phyloP scores from a whole-genome alignment of 2,329 filamentous ascomycete genomes.

The Truncatella angustata region DNA sequence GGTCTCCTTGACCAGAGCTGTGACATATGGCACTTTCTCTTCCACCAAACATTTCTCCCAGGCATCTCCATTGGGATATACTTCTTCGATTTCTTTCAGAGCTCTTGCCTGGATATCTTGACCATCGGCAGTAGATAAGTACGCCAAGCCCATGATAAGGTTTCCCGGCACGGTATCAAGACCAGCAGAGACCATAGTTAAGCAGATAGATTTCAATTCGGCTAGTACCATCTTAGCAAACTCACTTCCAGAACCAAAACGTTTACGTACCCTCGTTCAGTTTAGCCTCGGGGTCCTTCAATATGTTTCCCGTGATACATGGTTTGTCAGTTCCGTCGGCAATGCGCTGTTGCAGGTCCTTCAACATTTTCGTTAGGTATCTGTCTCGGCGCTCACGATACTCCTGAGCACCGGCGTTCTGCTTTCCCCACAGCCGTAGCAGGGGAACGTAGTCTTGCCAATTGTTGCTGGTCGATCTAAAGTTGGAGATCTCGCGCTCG shows the following conservation, averaged over 20 bases:
- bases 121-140: conserved; percentile 41
- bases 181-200: conserved; percentile 68
- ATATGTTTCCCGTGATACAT: conserved; percentile 67
- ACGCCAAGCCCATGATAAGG: conserved; percentile 6
- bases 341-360: conserved; percentile 59
- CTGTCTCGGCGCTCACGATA: conserved; percentile 59
- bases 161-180: conserved; percentile 54
- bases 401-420: conserved; percentile 56
- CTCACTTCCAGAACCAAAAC: too few relatives aligned
- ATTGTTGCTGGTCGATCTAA: conserved; percentile 59
- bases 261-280: conserved; percentile 45
- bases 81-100: conserved; percentile 51
- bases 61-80: conserved; percentile 38
- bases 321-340: conserved; percentile 58
- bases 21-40: conserved; percentile 61
- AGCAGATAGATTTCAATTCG: conserved; percentile 62
- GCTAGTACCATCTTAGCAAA: too few relatives aligned
- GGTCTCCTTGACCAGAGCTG: conserved; percentile 75
- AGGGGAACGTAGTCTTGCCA: conserved; percentile 62
- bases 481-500: conserved; percentile 58
- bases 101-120: conserved; percentile 64
- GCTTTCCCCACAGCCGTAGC: conserved; percentile 57
- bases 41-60: conserved; percentile 6
- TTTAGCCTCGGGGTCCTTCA: conserved; percentile 61
- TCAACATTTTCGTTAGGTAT: conserved; percentile 57